Percentiles rank a stretch among this genome's conserved stretches.
phyloP scores from a whole-genome alignment of 2,329 filamentous ascomycete genomes.

The Colletotrichum sp. region DNA sequence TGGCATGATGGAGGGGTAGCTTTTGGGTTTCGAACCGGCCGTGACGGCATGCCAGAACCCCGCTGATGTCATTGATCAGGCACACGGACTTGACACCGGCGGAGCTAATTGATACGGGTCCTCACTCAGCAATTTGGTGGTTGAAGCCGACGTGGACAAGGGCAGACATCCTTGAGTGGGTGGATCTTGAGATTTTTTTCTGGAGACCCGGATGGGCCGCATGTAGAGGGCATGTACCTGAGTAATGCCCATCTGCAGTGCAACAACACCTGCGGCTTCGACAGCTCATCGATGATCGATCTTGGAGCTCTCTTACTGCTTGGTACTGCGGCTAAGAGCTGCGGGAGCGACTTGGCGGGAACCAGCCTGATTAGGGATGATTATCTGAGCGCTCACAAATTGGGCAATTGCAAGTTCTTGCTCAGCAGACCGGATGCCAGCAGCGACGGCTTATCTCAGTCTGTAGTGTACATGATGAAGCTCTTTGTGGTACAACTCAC shows the following conservation, averaged over 20 bases:
- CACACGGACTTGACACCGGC: neutral
- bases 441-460: neutral
- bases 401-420: neutral
- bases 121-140: conserved; percentile 2
- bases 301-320: neutral
- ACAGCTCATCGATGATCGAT: conserved; percentile 2
- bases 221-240: neutral
- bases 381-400: neutral
- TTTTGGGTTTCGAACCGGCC: conserved; percentile 5
- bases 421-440: neutral
- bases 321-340: neutral
- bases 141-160: neutral
- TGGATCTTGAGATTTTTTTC: neutral
- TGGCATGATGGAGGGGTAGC: conserved; percentile 20
- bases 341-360: neutral
- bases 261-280: neutral
- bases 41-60: conserved; percentile 15
- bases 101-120: neutral
- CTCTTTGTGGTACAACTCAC: neutral
- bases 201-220: conserved; percentile 15
- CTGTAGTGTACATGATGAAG: neutral
- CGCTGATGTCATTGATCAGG: conserved; percentile 18
- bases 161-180: neutral
- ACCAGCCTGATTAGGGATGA: neutral
- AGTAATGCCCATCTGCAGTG: neutral